Base-by-base conservation (phyloP, 2,329 filamentous ascomycete genomes). In the Talaromyces sp. region DNA sequence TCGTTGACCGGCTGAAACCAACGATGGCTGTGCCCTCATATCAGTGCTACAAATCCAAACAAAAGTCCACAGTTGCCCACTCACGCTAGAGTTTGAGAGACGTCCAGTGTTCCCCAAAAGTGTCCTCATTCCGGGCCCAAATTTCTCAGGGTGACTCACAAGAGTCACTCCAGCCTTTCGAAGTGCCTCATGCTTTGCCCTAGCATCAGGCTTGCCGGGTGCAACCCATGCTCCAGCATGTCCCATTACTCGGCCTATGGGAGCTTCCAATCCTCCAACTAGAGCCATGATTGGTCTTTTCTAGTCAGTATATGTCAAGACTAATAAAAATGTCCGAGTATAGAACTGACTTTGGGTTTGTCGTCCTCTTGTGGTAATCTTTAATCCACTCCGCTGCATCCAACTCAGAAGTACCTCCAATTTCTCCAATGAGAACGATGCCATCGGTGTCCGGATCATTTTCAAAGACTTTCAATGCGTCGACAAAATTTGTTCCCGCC, bases 151-250 rank as follows among this genome's bases (percentile, higher is more conserved):
- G 66, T 92, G 89, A 60, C 89, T 84, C 2, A 91, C 85, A 72
- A 92, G 84, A 0, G 81, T 82, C 0, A 83, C 87, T 2, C 88
- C 88, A 11, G 81, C 88, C 57, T 80, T 76, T 67, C 85, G 75
- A n/a, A 93, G 77, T 1, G 84, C 81, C 41, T 79, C 80, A 60
- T 87, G 83, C 72, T 93, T 93, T n/a, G 80, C 78, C 39, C 78
- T 73, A 0, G 85, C 83, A 60, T 79, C 79, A 3, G 84, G 81
- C 67, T 92, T 88, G 19, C 86, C 86, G 6, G 84, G 80, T 1
- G 84, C 80, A 55, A 80, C 78, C 77, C 89, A 89, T 13, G 89
- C 89, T 43, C 89, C 89, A 9, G 89, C 87, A 69, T 93, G 89
- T 9, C 89, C 89, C 88, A 92, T 91, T 43, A 90, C 81, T 21